Base-by-base conservation (phyloP, 805 yeast species). In the Yarrowia sp. region DNA sequence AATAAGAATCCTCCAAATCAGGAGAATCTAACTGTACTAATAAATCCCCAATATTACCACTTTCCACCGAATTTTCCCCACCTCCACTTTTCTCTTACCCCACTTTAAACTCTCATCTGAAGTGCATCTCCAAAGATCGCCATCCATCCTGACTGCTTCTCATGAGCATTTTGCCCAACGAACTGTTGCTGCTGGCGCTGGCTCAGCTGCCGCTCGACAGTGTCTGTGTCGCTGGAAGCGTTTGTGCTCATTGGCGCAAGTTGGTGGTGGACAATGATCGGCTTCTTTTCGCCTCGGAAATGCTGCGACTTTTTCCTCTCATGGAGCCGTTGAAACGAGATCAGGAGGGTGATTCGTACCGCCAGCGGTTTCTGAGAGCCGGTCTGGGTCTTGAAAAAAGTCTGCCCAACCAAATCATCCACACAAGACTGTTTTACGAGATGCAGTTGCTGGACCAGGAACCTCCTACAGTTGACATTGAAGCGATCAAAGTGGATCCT, bases 111-210 rank as follows among this genome's bases (percentile, higher is more conserved):
- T 46, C 51, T 48, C 54, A 48, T 32, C 38, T 30, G 26, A n/a
- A 11, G 3, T 46, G 36, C 36, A 46, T 46, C 36, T 28, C 19
- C 24, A 19, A 12, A 14, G 14, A 22, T 9, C 24, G 12, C 14
- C 11, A 5, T 9, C 14, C 16, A 19, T 12, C 12, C 14, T 16
- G n/a, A n/a, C 5, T 48, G 3, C 38, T 32, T 26, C 19, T 14
- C 38, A 48, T 48, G 54, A 51, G 58, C 40, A 35, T 51, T 3
- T 35, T 51, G 30, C 58, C 58, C 41, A 51, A 51, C 58, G 58
- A 51, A 35, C 40, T 51, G 5, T 11, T 51, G 41, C 58, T 51
- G 41, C 30, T 51, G 40, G 40, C 41, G 7, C 41, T 51, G 28
- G 58, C 58, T 3, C 58, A 51, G 58, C 58, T 51, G 21, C 30